Percentiles rank a stretch among this genome's conserved stretches.
These are phyloP conservation scores for Malus hybrid DNA, from an alignment of 331 rosid species.

Conservation along the genomic window DNA sequence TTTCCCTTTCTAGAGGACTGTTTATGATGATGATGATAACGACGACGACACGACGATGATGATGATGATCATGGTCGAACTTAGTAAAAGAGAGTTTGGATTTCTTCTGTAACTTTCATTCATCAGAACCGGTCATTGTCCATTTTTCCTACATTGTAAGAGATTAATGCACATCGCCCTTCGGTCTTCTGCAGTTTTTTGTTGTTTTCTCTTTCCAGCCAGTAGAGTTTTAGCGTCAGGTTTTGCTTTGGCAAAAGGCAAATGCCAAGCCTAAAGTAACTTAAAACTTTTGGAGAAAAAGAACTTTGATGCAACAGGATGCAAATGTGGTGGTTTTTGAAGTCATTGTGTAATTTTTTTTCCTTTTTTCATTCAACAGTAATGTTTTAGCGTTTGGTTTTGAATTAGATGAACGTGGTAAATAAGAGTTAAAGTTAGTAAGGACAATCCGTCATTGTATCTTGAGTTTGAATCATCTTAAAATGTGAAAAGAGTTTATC, in stretches of 20 bases:
- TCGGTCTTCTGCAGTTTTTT: neutral
- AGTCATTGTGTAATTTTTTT: neutral
- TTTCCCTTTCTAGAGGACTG: conserved; percentile 20
- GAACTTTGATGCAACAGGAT: neutral
- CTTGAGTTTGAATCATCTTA: neutral
- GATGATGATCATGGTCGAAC: conserved; percentile 10
- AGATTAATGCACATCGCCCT: neutral
- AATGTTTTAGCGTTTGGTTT: no score
- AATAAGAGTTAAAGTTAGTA: neutral
- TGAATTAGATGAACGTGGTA: no score
- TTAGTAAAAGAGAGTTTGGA: neutral
- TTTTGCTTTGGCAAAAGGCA: neutral
- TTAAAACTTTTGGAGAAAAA: no score
- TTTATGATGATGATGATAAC: conserved; percentile 8
- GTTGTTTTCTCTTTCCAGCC: neutral
- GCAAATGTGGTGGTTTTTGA: neutral
- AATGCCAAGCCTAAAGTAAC: neutral
- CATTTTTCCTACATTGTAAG: neutral
- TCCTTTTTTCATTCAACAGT: neutral
- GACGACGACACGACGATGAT: neutral
- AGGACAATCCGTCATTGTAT: fast-evolving
- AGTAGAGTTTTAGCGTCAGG: neutral
- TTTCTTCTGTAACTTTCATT: conserved; percentile 1
- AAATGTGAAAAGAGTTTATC: neutral
- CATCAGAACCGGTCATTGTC: neutral